Evolutionary conservation across 331 rosid species (phyloP), one percentile per base, ranked within the genome.

Genomic region (Quercus lobata): DNA sequence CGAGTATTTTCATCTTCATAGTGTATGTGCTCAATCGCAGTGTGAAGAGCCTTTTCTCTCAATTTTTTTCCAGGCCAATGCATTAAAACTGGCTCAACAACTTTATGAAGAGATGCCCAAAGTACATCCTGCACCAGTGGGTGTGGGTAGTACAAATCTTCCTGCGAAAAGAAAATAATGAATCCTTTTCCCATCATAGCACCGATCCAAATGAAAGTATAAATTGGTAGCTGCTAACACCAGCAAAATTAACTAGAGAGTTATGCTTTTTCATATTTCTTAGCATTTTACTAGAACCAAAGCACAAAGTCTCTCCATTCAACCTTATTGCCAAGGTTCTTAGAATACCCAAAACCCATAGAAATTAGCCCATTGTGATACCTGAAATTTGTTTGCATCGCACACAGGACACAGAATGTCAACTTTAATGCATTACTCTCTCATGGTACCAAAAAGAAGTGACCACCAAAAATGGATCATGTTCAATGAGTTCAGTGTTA

Each of bases 1-100:
- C 96, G 98, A 86, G 98, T 92, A 84, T 93, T 93, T 86, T 93
- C 97, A 78, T 93, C 98, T 87, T 93, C 98, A 72, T 93, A 93
- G 77, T 93, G 97, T 75, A 93, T 86, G 83, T 93, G 98, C 85
- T 93, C 87, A 7, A 93, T 87, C 19, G 74, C 89, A 17, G 78
- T 69, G 19, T 1, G 66, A 18, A 90, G 72, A 79, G 97, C 92
- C 89, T 81, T 91, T 60, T 90, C 96, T 83, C 98, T 93, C 85
- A 93, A 84, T 73, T 84, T 91, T 85, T 92, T 93, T 41, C 88
- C 97, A 1, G 97, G 98, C 98, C 98, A 93, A 81, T 16, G 57
- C 97, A 87, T 84, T 70, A 93, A 85, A 79, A 89, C 52, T 63
- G 98, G 98, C 79, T 93, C 98, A 73, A 89, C 72, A 5, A 75